Percentiles rank a stretch among this genome's conserved stretches.
Conservation (phyloP, 1,284 basidiomycete species). For the Trichosporon faecale region DNA sequence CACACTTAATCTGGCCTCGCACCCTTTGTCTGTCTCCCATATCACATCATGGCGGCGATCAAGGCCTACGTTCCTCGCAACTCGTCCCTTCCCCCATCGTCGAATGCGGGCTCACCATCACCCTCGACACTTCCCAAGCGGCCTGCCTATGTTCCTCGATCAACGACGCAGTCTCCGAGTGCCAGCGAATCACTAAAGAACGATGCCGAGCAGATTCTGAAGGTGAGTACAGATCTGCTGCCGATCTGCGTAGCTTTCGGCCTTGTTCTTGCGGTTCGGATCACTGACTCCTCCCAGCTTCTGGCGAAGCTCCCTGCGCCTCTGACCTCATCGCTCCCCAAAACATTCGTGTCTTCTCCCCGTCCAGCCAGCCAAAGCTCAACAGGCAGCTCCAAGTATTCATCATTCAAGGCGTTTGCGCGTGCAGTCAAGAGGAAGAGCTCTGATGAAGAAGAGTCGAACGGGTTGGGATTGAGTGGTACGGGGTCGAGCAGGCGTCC, state of each 20-base stretch:
- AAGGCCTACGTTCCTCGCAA: constrained; percentile 27
- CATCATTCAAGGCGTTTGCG: constrained; percentile 23
- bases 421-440: constrained; percentile 24
- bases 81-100: constrained; percentile 20
- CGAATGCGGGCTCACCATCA: constrained; percentile 14
- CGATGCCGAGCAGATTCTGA: constrained; percentile 33
- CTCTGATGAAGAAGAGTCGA: not conserved
- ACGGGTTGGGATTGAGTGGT: constrained; percentile 32
- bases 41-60: constrained; percentile 20
- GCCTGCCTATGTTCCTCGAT: constrained; percentile 16
- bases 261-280: no score
- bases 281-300: constrained; percentile 26
- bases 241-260: not conserved
- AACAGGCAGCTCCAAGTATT: constrained; percentile 8
- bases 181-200: constrained; percentile 28
- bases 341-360: not conserved
- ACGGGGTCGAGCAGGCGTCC: constrained; percentile 12
- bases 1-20: not conserved
- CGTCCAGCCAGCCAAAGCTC: not conserved
- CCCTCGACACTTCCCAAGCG: constrained; percentile 12
- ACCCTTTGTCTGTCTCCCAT: not conserved
- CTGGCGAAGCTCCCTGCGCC: constrained; percentile 40
- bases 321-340: constrained; percentile 30
- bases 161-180: constrained; percentile 12
- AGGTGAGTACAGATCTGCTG: constrained; percentile 27